phyloP scores from a whole-genome alignment of 2,329 filamentous ascomycete genomes.

The Diaporthe amygdali region DNA sequence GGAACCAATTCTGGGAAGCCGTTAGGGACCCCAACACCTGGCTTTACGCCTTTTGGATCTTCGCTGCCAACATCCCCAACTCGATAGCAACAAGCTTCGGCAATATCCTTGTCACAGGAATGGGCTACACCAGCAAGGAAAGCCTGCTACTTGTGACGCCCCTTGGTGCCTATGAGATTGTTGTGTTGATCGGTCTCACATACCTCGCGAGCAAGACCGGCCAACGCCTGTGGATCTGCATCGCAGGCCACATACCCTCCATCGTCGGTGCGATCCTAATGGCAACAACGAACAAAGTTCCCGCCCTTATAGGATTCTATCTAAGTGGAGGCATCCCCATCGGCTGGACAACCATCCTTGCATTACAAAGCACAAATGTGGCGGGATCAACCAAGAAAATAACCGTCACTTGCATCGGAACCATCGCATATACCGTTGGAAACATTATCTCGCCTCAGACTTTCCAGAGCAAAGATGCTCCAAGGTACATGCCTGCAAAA shows the following conservation, averaged over 20 bases:
- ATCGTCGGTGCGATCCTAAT: constrained; percentile 43
- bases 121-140: constrained; percentile 40
- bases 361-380: constrained; percentile 40
- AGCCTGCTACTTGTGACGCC: constrained; percentile 43
- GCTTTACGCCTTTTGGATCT: constrained; percentile 41
- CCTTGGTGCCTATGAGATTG: constrained; percentile 42
- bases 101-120: constrained; percentile 42
- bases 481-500: constrained; percentile 29
- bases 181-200: constrained; percentile 40
- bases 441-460: constrained; percentile 49
- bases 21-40: constrained; percentile 41
- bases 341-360: constrained; percentile 33
- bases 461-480: constrained; percentile 41
- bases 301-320: constrained; percentile 43
- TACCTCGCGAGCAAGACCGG: constrained; percentile 41
- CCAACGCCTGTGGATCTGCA: constrained; percentile 40
- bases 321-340: constrained; percentile 43
- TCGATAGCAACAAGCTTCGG: constrained; percentile 43
- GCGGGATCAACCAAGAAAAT: constrained; percentile 43
- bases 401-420: constrained; percentile 39
- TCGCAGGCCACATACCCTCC: constrained; percentile 40
- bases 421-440: constrained; percentile 43
- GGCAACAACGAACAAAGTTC: constrained; percentile 41
- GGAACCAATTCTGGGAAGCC: constrained; percentile 39
- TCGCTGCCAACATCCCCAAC: constrained; percentile 43